phyloP scores from a whole-genome alignment of 129 eudicot genomes.

The Oenanthe sinensis region DNA sequence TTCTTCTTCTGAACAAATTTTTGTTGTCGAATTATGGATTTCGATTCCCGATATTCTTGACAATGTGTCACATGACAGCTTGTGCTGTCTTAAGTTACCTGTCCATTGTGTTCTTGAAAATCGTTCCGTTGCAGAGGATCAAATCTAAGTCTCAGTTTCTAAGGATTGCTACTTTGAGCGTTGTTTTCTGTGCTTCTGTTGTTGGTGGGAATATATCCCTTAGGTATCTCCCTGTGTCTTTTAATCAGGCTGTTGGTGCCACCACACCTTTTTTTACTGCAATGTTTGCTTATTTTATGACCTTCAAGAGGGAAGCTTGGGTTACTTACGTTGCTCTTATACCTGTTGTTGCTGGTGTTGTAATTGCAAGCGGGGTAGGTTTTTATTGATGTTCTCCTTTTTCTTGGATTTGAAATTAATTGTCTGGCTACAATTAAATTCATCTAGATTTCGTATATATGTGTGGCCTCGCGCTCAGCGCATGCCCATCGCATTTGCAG shows the following conservation, averaged over 20 bases:
- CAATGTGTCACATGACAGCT: slow-evolving; percentile 96
- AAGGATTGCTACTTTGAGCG: slow-evolving; percentile 68
- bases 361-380: slow-evolving; percentile 95
- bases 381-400: background rate
- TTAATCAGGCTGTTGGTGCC: slow-evolving; percentile 97
- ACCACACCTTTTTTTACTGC: slow-evolving; percentile 97
- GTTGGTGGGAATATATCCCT: slow-evolving; percentile 88
- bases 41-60: slow-evolving; percentile 75
- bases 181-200: slow-evolving; percentile 87
- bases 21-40: slow-evolving; percentile 79
- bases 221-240: slow-evolving; percentile 74
- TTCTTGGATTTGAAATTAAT: background rate
- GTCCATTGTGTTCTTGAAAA: slow-evolving; percentile 61
- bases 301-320: slow-evolving; percentile 80
- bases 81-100: slow-evolving; percentile 82
- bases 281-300: slow-evolving; percentile 81
- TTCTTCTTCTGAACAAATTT: slow-evolving; percentile 74
- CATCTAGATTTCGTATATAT: background rate
- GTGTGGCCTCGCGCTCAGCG: background rate
- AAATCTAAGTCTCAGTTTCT: slow-evolving; percentile 75
- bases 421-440: background rate
- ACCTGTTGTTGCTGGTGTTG: slow-evolving; percentile 92
- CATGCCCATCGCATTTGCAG: background rate
- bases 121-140: slow-evolving; percentile 69
- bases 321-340: slow-evolving; percentile 75